Base-by-base conservation (phyloP, 2,329 filamentous ascomycete genomes). In the Penicillium sp. region DNA sequence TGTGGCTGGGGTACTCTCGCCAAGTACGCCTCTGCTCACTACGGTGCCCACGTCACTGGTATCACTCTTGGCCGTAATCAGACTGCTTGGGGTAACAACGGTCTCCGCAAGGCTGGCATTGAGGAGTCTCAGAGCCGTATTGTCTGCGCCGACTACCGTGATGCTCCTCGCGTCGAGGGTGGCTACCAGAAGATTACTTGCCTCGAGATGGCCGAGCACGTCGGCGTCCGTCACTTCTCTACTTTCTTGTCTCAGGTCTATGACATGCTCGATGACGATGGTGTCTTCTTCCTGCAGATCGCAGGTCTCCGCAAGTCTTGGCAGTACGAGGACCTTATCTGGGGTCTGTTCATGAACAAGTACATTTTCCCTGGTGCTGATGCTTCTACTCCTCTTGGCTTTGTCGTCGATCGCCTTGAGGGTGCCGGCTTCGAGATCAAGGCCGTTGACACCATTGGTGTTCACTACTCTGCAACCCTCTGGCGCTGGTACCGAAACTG, bases 291-390 rank as follows among this genome's bases (percentile, higher is more conserved):
- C 86, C 85, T 98, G 63, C 95, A 98, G 80, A 93, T 96, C 71
- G 93, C 94, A 71, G 95, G 95, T 81, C 86, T 99, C 64, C 90
- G 95, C 71, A 96, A 96, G 83, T 83, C 85, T 66, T 98, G 95
- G 95, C 95, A 98, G 80, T 98, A 97, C 75, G 93, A 98, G 84
- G 94, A 98, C 81, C 86, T 97, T 55, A 91, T 94, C 78, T 98
- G 95, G 95, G 95, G 95, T 76, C 85, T 98, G 51, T 98, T 97
- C 86, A 96, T 98, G 93, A 98, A 98, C 89, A 97, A 97, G 83
- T 97, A 98, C 80, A 85, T 98, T 78, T 98, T 98, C 86, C 95
- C 93, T 37, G 95, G 95, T 76, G 95, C 95, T 55, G 95, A 98
- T 76, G 95, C 95, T 55, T 96, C 92, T 46, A 96, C 93, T 60